Conservation (phyloP, 495 filamentous ascomycete genomes). For the Lineolata rhizophorae region DNA sequence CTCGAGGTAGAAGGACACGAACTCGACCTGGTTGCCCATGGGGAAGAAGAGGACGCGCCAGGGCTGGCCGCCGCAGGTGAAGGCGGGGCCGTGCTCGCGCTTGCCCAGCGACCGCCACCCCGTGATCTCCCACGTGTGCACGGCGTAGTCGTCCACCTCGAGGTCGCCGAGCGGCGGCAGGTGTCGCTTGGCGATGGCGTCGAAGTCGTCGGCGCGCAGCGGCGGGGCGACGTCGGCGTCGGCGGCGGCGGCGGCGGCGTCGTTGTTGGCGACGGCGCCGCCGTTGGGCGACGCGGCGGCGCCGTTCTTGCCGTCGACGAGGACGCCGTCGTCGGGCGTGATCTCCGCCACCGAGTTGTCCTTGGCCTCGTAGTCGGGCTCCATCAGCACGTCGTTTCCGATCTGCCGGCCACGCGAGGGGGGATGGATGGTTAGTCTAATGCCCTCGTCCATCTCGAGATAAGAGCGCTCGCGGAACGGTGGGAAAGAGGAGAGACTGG, state of each 20-base stretch:
- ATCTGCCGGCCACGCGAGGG: no score
- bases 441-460: no score
- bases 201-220: conserved; percentile 54
- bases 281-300: conserved; percentile 47
- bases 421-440: no score
- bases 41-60: conserved; percentile 96
- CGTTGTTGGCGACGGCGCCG: conserved; percentile 20
- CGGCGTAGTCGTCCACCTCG: conserved; percentile 43
- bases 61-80: conserved; percentile 68
- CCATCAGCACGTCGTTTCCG: conserved; percentile 32
- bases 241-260: conserved; percentile 13
- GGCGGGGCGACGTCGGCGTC: conserved; percentile 23
- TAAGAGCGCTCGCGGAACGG: no score
- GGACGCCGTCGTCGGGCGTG: no score
- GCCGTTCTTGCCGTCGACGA: conserved; percentile 31
- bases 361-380: conserved; percentile 41
- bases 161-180: conserved; percentile 53
- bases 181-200: conserved; percentile 62
- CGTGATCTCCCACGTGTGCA: conserved; percentile 69
- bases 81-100: conserved; percentile 71
- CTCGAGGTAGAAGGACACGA: conserved; percentile 88
- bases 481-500: no score
- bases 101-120: conserved; percentile 51
- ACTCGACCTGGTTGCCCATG: conserved; percentile 77
- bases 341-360: conserved; percentile 75